Base-by-base conservation (phyloP, 2,329 filamentous ascomycete species). In the Ceratocystis papillata region DNA sequence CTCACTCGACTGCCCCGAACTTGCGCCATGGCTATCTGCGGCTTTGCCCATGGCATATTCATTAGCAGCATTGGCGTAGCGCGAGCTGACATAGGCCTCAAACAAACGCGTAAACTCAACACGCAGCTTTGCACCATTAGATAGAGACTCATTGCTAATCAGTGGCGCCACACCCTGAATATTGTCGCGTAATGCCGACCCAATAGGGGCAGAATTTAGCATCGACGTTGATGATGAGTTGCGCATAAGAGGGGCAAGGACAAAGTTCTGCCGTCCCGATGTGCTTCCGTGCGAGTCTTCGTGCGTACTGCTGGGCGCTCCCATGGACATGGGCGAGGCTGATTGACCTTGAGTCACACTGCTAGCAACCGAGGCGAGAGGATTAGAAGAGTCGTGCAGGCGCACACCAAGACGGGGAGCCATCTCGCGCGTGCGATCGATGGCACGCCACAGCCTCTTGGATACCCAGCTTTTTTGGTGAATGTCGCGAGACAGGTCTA, bases 401-500 rank as follows among this genome's bases (percentile, higher is more conserved):
- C 76, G 74, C 22, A 88, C 78, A 0, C 88, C 88, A 0, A 91
- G 80, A 22, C 84, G 82, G 0, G 87, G 86, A 0, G 86, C 88
- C 5, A 89, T 84, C 68, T 88, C 84, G 70, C 88, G 89, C 46
- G 92, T 80, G 0, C 85, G 83, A 55, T 81, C 80, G 64, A 90
- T 84, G 0, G 86, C 89, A 69, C 83, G 82, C 88, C 88, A 92
- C 1, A 92, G 76, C 0, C 88, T 80, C 70, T 88, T 85, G 5
- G 84, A 87, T 1, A 90, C 85, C 76, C 83, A 89, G 30, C 84
- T 88, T 71, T 86, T 85, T 37, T 83, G 82, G 2, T 85, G 88
- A 65, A 92, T 80, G 65, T 87, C 86, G 69, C 88, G 86, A 48
- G 92, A 83, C 2, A 92, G 78, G 65, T 90, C 87, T 0, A 92